phyloP scores from a whole-genome alignment of 1,284 basidiomycete genomes.

The Cryptococcus sp. region DNA sequence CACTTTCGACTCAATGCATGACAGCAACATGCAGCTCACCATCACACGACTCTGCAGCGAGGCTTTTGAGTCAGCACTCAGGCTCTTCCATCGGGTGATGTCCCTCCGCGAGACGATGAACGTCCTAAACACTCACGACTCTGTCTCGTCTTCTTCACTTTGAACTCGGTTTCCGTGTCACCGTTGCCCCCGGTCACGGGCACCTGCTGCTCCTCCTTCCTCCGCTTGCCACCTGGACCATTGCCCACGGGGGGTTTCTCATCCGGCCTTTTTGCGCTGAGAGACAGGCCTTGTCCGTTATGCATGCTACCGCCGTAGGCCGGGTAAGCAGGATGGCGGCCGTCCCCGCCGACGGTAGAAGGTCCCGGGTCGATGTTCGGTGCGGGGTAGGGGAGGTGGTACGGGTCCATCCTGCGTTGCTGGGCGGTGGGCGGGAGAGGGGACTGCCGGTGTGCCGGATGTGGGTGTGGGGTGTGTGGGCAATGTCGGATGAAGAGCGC shows the following conservation, averaged over 20 bases:
- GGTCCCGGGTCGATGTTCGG: no score
- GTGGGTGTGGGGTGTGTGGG: no score
- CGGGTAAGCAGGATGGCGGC: no score
- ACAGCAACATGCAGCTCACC: conserved; percentile 26
- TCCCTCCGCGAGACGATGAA: not conserved
- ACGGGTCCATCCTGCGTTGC: no score
- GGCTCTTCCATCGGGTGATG: not conserved
- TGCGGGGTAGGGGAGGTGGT: no score
- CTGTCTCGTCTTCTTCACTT: conserved; percentile 44
- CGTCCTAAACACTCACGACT: conserved; percentile 38
- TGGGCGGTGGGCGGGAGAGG: no score
- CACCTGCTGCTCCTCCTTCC: conserved; percentile 3
- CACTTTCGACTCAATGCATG: not conserved
- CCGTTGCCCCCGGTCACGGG: not conserved
- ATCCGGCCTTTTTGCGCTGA: not conserved
- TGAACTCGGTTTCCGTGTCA: conserved; percentile 10
- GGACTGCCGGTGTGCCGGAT: no score
- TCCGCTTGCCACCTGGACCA: conserved; percentile 2
- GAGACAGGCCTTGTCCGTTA: not conserved
- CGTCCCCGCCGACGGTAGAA: no score
- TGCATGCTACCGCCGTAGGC: not conserved
- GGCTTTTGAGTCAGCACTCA: not conserved
- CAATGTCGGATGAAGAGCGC: no score
- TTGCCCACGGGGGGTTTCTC: not conserved
- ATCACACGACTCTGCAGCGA: conserved; percentile 42